phyloP scores from a whole-genome alignment of 371 early-diverging fungal genomes.

The Haplosporangium sp. region DNA sequence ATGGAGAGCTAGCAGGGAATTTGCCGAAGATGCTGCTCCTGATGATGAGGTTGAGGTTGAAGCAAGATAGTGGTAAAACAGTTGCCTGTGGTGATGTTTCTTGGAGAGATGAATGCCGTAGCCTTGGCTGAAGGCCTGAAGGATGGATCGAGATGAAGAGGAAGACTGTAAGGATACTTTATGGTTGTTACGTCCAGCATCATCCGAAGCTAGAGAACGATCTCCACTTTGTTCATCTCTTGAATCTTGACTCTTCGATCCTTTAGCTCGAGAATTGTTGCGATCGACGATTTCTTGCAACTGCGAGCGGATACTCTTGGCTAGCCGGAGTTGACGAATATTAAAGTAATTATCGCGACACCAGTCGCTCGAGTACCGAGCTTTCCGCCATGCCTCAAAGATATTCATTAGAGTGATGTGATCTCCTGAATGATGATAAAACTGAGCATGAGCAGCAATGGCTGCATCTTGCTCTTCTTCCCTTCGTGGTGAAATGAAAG shows the following conservation, averaged over 20 bases:
- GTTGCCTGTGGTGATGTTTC: conserved; percentile 70
- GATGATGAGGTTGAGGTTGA: conserved; percentile 45
- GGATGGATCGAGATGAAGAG: conserved; percentile 65
- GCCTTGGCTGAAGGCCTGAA: conserved; percentile 76
- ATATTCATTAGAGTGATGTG: conserved; percentile 90
- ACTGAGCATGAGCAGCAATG: conserved; percentile 78
- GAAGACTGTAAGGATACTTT: conserved; percentile 19
- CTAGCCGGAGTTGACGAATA: conserved; percentile 84
- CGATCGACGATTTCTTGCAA: conserved; percentile 89
- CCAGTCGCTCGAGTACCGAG: conserved; percentile 86
- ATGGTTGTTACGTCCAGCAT: background rate
- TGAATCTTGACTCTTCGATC: conserved; percentile 4
- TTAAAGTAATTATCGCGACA: conserved; percentile 94
- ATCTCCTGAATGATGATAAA: conserved; percentile 84
- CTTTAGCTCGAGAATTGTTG: conserved; percentile 26
- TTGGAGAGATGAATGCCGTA: conserved; percentile 85
- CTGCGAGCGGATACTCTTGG: conserved; percentile 91
- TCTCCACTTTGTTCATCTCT: conserved; percentile 1
- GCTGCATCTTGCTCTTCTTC: conserved; percentile 83
- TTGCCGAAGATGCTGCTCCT: conserved; percentile 3
- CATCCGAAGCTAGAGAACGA: background rate
- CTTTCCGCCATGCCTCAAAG: conserved; percentile 89
- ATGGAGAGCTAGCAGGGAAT: conserved; percentile 71
- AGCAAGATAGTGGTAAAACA: conserved; percentile 81
- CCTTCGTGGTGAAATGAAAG: conserved; percentile 84